Conservation (phyloP, 2,329 filamentous ascomycete genomes). For the Paraphaeosphaeria minitans region DNA sequence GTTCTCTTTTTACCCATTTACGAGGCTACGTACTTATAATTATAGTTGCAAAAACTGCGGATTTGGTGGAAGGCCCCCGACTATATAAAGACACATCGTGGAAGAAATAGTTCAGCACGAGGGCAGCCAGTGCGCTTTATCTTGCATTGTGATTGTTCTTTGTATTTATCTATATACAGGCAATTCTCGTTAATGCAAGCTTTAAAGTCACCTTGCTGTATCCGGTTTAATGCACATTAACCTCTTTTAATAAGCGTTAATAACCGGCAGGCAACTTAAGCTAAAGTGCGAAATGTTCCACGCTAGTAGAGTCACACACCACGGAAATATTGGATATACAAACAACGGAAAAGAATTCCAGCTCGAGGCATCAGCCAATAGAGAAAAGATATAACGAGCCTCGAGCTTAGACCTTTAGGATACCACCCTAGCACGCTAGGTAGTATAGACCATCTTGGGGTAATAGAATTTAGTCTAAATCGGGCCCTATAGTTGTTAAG, state of each 20-base stretch:
- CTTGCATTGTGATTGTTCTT: not conserved
- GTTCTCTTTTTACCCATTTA: not conserved
- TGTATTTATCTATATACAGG: not conserved
- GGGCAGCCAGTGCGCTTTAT: not conserved
- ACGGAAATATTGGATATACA: too few species aligned
- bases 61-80: conserved; percentile 20
- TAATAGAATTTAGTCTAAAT: too few species aligned
- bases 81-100: conserved; percentile 16
- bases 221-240: not conserved
- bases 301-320: too few species aligned
- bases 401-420: too few species aligned
- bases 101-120: conserved; percentile 3
- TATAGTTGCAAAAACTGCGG: conserved; percentile 26
- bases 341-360: too few species aligned
- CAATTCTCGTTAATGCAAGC: not conserved
- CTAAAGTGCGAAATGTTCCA: too few species aligned
- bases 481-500: too few species aligned
- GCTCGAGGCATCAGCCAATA: too few species aligned
- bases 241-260: conserved; percentile 4
- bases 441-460: too few species aligned
- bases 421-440: too few species aligned
- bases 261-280: too few species aligned
- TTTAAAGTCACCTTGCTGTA: not conserved
- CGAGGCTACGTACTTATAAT: not conserved
- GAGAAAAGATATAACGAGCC: too few species aligned